phyloP scores from a whole-genome alignment of 768 basidiomycete genomes.

The Cystobasidium onofrii region DNA sequence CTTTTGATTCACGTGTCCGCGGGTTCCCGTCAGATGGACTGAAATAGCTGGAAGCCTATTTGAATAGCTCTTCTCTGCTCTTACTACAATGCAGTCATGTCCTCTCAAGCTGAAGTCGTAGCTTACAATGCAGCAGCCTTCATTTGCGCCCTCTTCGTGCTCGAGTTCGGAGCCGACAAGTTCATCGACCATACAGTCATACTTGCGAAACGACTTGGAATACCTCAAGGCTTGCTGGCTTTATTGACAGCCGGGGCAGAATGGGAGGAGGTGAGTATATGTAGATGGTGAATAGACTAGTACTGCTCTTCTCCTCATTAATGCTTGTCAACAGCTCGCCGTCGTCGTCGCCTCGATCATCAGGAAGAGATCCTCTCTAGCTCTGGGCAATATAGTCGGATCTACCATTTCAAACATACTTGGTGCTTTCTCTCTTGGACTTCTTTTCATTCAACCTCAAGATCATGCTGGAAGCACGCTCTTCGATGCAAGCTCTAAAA shows the following conservation, averaged over 20 bases:
- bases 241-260: slow-evolving; percentile 41
- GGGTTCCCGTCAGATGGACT: neutral
- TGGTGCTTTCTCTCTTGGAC: slow-evolving; percentile 41
- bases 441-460: slow-evolving; percentile 29
- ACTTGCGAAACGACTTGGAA: slow-evolving; percentile 35
- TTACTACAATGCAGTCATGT: neutral
- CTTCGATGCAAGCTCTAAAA: slow-evolving; percentile 29
- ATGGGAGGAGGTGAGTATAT: slow-evolving; percentile 42
- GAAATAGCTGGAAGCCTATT: neutral
- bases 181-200: slow-evolving; percentile 39
- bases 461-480: neutral
- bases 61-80: neutral
- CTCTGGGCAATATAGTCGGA: slow-evolving; percentile 39
- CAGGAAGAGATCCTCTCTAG: slow-evolving; percentile 33
- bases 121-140: slow-evolving; percentile 35
- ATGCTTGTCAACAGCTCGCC: slow-evolving; percentile 33
- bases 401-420: slow-evolving; percentile 41
- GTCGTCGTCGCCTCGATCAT: slow-evolving; percentile 38
- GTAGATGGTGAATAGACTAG: neutral
- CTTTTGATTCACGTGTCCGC: too few species aligned
- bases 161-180: slow-evolving; percentile 39
- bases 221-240: slow-evolving; percentile 37
- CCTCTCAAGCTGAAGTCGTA: neutral
- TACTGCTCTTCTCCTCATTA: neutral
- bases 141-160: slow-evolving; percentile 34